Conservation (phyloP, 495 filamentous ascomycete species). For the Penicillium arizonense region DNA sequence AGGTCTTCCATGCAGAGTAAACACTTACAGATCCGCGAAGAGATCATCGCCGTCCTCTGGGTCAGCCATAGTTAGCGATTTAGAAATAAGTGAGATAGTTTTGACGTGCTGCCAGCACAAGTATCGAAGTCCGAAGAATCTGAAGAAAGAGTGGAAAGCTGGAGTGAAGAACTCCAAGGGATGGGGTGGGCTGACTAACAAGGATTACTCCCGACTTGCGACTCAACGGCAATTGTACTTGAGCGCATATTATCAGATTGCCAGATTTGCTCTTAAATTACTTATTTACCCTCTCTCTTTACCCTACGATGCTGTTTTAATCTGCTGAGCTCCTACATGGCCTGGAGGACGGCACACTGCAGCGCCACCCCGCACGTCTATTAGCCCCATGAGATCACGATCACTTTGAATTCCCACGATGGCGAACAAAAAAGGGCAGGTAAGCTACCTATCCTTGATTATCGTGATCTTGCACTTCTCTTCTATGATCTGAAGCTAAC, state of each 20-base stretch:
- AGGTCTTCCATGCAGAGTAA: neutral
- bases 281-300: neutral
- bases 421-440: constrained; percentile 64
- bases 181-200: no score
- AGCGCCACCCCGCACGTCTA: constrained; percentile 26
- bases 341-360: constrained; percentile 7
- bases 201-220: no score
- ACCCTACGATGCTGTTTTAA: constrained; percentile 2
- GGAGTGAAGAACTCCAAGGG: no score
- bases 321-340: constrained; percentile 10
- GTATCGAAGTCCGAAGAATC: neutral
- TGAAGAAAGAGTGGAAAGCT: neutral
- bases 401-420: constrained; percentile 27
- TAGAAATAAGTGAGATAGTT: no score
- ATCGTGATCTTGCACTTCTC: neutral
- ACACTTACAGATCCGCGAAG: constrained; percentile 90
- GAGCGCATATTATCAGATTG: no score
- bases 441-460: neutral
- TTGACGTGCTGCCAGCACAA: neutral
- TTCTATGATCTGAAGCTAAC: constrained; percentile 14
- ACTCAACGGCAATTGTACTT: no score
- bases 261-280: neutral
- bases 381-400: constrained; percentile 20
- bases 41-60: constrained; percentile 95
- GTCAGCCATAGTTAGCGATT: constrained; percentile 64